Conservation (phyloP, 2,329 filamentous ascomycete species). For the Malbranchea cinnamomea region DNA sequence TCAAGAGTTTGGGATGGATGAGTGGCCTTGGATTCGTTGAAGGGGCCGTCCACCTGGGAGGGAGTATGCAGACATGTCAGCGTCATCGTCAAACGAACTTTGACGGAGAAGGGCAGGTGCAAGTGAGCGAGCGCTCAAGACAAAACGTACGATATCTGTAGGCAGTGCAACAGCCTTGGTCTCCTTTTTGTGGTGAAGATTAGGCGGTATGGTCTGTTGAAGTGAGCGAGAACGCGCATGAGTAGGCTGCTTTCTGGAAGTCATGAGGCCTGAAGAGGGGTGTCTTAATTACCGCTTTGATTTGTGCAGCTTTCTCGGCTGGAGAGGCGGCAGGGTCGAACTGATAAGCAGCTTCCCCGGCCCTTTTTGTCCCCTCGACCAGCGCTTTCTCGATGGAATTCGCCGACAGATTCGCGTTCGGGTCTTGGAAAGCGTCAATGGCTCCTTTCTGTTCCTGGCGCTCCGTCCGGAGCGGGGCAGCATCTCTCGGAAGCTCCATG, state of each 20-base stretch:
- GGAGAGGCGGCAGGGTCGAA: conserved; percentile 77
- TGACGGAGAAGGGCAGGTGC: too few species aligned
- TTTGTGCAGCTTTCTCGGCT: conserved; percentile 71
- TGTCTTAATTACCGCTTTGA: conserved; percentile 45
- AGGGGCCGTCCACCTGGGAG: conserved; percentile 49
- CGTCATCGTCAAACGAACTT: not conserved
- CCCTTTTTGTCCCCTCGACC: conserved; percentile 61
- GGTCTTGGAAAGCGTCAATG: conserved; percentile 54
- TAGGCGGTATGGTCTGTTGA: conserved; percentile 15
- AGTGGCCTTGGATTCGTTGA: conserved; percentile 62
- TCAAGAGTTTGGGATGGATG: conserved; percentile 52
- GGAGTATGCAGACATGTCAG: conserved; percentile 4
- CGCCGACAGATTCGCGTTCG: conserved; percentile 50
- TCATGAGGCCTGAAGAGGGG: conserved; percentile 2
- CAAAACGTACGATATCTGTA: conserved; percentile 50
- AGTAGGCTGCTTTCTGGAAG: not conserved
- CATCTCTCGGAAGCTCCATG: too few species aligned
- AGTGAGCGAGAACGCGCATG: too few species aligned
- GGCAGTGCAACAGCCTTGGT: conserved; percentile 39
- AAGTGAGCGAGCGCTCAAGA: conserved; percentile 3
- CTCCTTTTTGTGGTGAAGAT: conserved; percentile 40
- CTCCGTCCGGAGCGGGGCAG: too few species aligned
- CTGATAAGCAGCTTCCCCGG: conserved; percentile 63
- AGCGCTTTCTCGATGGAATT: conserved; percentile 60
- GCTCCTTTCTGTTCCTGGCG: conserved; percentile 73